Evolutionary conservation across 805 yeast species (phyloP).

Genomic region (Candida xyloterini): DNA sequence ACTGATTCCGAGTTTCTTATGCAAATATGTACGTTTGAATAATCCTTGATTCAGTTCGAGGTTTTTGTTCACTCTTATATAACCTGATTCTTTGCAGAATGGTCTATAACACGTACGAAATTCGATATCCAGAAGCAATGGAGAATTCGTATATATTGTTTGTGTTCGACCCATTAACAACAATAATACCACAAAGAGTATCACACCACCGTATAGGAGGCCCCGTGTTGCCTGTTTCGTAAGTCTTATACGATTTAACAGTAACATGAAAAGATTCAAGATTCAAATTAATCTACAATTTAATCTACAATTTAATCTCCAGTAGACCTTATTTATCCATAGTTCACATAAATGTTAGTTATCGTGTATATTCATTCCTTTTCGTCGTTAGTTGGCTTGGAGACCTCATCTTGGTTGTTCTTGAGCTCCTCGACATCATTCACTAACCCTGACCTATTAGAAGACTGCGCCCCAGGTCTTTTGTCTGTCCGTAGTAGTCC

Average conservation of each 20-base stretch:
- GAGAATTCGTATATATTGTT: background rate
- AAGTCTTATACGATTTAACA: slow-evolving; percentile 10
- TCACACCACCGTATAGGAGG: background rate
- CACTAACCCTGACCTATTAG: background rate
- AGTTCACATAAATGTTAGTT: too few relatives aligned
- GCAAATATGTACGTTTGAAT: slow-evolving; percentile 15
- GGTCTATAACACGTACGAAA: slow-evolving; percentile 12
- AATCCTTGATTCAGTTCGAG: slow-evolving; percentile 14
- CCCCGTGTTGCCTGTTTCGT: slow-evolving; percentile 16
- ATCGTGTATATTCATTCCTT: background rate
- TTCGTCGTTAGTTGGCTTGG: background rate
- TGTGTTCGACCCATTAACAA: background rate
- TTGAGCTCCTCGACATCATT: too few relatives aligned
- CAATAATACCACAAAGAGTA: slow-evolving; percentile 1
- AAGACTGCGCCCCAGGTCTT: slow-evolving; percentile 2
- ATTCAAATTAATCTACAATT: background rate
- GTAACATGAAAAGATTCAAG: background rate
- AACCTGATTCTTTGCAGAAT: slow-evolving; percentile 6
- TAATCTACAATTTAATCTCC: too few relatives aligned
- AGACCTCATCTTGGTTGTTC: too few relatives aligned
- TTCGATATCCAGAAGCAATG: slow-evolving; percentile 20
- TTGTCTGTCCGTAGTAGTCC: slow-evolving; percentile 8
- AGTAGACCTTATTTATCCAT: too few relatives aligned
- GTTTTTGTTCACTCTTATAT: slow-evolving; percentile 21
- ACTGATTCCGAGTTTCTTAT: slow-evolving; percentile 13